Conservation (phyloP, 2,329 filamentous ascomycete genomes). For the Talaromyces marneffei region DNA sequence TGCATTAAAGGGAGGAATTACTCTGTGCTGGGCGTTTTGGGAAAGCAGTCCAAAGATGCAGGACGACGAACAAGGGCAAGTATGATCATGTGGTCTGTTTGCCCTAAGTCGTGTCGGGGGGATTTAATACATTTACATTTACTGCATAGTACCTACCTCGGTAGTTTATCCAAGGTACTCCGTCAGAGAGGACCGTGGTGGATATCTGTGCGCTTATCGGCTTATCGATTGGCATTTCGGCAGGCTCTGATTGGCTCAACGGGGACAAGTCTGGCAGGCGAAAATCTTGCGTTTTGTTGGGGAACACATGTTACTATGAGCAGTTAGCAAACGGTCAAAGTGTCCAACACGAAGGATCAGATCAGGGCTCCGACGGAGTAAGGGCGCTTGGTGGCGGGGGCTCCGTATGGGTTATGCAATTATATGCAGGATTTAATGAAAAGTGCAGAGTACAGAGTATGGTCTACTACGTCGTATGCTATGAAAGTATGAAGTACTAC, state of each 20-base stretch:
- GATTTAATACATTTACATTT: no score
- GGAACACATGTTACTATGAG: no score
- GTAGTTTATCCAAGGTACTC: no score
- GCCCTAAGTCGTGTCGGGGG: background rate
- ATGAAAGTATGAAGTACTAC: background rate
- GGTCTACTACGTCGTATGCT: no score
- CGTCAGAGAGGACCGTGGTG: no score
- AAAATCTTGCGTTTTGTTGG: slow-evolving; percentile 6
- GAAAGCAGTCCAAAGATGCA: slow-evolving; percentile 6
- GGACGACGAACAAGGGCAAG: background rate
- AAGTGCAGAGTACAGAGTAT: no score
- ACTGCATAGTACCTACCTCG: no score
- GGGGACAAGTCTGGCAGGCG: background rate
- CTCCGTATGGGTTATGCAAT: background rate
- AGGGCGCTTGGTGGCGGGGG: background rate
- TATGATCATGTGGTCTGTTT: background rate
- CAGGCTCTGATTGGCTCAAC: background rate
- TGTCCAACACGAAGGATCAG: no score
- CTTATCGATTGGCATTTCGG: background rate
- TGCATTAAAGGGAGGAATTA: slow-evolving; percentile 31
- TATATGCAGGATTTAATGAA: no score
- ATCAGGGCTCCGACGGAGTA: no score
- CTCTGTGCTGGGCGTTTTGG: slow-evolving; percentile 35
- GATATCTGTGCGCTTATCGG: background rate
- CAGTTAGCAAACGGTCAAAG: no score